Evolutionary conservation across 1,284 basidiomycete genomes (phyloP).

Genomic region (Irpex sp.): DNA sequence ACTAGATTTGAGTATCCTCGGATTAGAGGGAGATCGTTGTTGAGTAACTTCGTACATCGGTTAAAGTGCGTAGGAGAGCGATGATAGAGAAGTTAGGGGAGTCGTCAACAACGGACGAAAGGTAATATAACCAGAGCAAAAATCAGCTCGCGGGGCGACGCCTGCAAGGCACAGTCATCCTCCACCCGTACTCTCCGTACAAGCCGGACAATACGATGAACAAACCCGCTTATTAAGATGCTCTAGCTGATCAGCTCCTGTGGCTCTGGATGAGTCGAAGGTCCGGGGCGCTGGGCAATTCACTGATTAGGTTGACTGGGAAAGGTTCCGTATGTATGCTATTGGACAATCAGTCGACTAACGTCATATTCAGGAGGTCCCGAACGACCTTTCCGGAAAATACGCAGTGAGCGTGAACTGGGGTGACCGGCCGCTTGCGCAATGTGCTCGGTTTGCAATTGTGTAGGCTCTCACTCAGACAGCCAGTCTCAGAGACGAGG

Average conservation of each 20-base stretch:
- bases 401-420: too few relatives aligned
- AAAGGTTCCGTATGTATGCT: neutral
- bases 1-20: conserved; percentile 62
- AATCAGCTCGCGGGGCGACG: too few relatives aligned
- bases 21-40: neutral
- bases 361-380: too few relatives aligned
- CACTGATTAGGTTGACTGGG: neutral
- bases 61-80: neutral
- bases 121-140: too few relatives aligned
- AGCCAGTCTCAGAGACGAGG: too few relatives aligned
- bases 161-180: too few relatives aligned
- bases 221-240: neutral
- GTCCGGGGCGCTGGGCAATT: neutral
- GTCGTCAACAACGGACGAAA: too few relatives aligned
- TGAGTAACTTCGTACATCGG: neutral
- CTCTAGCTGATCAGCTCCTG: neutral
- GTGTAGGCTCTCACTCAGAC: too few relatives aligned
- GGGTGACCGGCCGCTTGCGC: too few relatives aligned
- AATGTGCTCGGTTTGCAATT: too few relatives aligned
- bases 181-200: neutral
- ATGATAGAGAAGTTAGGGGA: neutral
- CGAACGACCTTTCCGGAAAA: too few relatives aligned
- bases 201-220: neutral
- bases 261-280: neutral
- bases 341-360: neutral